A percentile compares a stretch with the other conserved stretches of the same genome.
Conservation (phyloP, 2,329 filamentous ascomycete genomes). For the Bipolaris bicolor region DNA sequence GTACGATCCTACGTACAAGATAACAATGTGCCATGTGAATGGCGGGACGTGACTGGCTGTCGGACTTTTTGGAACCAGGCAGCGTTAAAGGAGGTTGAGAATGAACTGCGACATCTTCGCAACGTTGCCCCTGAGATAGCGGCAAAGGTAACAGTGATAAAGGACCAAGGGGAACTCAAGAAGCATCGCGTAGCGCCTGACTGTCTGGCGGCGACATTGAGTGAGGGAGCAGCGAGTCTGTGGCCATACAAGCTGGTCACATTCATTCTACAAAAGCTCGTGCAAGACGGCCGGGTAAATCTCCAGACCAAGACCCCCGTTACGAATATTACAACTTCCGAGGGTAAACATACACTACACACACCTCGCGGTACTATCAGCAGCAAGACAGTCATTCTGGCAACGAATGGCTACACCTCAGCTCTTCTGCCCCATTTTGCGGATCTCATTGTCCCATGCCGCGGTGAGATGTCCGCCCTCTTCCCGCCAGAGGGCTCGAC, state of each 20-base stretch:
- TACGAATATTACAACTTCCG: conserved; percentile 36
- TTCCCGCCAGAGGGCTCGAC: conserved; percentile 58
- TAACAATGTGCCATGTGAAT: conserved; percentile 72
- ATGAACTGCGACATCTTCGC: conserved; percentile 59
- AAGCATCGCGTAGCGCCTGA: conserved; percentile 55
- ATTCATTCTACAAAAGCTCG: conserved; percentile 69
- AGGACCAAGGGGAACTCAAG: conserved; percentile 53
- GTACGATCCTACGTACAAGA: conserved; percentile 64
- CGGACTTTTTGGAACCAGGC: conserved; percentile 66
- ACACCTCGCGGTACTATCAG: conserved; percentile 72
- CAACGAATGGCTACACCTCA: conserved; percentile 85
- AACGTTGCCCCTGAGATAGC: conserved; percentile 64
- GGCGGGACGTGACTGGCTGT: conserved; percentile 66
- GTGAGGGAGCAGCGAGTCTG: conserved; percentile 68
- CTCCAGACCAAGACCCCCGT: conserved; percentile 77
- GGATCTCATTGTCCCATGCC: conserved; percentile 75
- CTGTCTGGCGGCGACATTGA: conserved; percentile 69
- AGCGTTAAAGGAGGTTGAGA: conserved; percentile 60
- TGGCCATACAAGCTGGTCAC: conserved; percentile 88
- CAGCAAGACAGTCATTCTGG: conserved; percentile 71
- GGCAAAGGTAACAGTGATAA: conserved; percentile 48
- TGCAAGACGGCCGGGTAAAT: conserved; percentile 63
- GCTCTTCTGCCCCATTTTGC: conserved; percentile 72
- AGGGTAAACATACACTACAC: conserved; percentile 63
- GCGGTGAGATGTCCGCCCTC: conserved; percentile 74